Evolutionary conservation across 2,329 filamentous ascomycete species (phyloP).

Genomic region (Lecanicillium sp.): DNA sequence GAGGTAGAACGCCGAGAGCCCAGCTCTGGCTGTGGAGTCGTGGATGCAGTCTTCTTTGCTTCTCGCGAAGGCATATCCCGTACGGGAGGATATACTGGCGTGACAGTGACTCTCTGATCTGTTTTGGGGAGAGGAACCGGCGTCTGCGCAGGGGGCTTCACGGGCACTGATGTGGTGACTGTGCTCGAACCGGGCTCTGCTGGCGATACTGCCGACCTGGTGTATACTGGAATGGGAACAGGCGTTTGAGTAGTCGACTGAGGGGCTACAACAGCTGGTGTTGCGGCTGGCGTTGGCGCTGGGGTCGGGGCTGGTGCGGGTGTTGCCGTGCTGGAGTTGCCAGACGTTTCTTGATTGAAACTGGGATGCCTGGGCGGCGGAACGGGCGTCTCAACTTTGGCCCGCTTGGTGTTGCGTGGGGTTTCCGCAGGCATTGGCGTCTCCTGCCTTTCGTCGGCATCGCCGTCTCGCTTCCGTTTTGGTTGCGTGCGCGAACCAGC

Average conservation of each 20-base stretch:
- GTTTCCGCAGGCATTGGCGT: slow-evolving; percentile 24
- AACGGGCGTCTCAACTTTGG: slow-evolving; percentile 53
- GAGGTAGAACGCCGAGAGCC: slow-evolving; percentile 27
- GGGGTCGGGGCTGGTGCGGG: neutral
- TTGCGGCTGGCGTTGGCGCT: neutral
- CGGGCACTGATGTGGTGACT: slow-evolving; percentile 23
- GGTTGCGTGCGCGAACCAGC: slow-evolving; percentile 28
- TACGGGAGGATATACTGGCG: slow-evolving; percentile 26
- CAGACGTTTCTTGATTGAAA: slow-evolving; percentile 25
- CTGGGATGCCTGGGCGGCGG: slow-evolving; percentile 37
- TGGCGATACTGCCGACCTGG: slow-evolving; percentile 27
- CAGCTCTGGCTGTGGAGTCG: slow-evolving; percentile 20
- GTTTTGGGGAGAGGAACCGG: slow-evolving; percentile 32
- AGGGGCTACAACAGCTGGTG: slow-evolving; percentile 9
- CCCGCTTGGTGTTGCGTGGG: slow-evolving; percentile 43
- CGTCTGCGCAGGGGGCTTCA: slow-evolving; percentile 30
- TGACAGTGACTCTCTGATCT: slow-evolving; percentile 24
- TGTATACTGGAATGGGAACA: slow-evolving; percentile 32
- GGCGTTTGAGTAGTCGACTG: slow-evolving; percentile 34
- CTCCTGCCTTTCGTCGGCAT: slow-evolving; percentile 26
- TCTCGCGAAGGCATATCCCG: slow-evolving; percentile 24
- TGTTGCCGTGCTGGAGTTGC: slow-evolving; percentile 17
- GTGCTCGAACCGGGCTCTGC: slow-evolving; percentile 21
- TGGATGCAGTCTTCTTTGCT: slow-evolving; percentile 21
- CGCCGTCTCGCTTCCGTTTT: slow-evolving; percentile 42